A percentile compares a stretch with the other conserved stretches of the same genome.
Conservation (phyloP, 768 basidiomycete genomes). For the Amanita brunnescens region DNA sequence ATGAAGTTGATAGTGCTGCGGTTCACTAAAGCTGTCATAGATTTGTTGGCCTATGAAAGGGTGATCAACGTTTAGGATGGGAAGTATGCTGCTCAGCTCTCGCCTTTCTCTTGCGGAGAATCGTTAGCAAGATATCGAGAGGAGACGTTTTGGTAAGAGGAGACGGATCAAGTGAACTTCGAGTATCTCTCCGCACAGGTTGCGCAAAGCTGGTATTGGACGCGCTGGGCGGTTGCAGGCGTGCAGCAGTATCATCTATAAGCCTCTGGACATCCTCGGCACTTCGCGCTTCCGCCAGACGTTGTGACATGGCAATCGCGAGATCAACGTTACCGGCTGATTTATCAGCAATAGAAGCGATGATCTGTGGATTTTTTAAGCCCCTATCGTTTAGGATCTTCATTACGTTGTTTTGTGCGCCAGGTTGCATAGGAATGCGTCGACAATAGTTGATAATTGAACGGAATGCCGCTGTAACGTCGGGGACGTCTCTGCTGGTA, state of each 20-base stretch:
- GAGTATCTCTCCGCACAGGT: neutral
- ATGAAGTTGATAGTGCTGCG: neutral
- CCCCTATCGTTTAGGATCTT: neutral
- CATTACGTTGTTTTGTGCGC: neutral
- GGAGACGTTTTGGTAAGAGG: neutral
- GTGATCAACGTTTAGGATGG: neutral
- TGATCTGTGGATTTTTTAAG: too few relatives aligned
- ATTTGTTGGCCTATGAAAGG: neutral
- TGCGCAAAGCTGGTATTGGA: neutral
- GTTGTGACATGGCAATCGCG: neutral
- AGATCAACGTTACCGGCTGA: neutral
- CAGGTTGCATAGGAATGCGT: neutral
- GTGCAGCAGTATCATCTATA: neutral
- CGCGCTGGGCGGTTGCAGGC: neutral
- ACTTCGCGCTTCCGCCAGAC: neutral
- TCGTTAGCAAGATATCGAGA: neutral
- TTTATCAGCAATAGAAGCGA: neutral
- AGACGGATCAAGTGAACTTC: neutral
- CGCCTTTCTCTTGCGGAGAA: constrained; percentile 1
- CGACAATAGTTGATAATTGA: neutral
- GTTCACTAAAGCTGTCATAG: neutral
- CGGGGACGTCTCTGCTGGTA: neutral
- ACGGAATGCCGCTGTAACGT: neutral
- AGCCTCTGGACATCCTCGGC: neutral
- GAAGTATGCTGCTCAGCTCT: neutral